Conservation (phyloP, 2,329 filamentous ascomycete genomes). For the Ambrosiella xylebori region DNA sequence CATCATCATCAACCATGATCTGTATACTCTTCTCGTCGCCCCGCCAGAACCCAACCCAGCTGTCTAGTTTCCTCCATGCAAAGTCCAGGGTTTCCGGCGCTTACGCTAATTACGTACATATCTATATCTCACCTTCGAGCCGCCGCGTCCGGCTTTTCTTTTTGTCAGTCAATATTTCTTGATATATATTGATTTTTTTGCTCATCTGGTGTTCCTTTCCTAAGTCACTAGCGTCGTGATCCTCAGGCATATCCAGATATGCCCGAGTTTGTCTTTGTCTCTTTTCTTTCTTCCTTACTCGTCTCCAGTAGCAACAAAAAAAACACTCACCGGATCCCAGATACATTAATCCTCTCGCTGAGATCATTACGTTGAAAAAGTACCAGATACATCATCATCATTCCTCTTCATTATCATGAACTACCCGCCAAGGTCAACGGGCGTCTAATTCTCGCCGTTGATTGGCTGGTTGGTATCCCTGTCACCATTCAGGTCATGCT, state of each 20-base stretch:
- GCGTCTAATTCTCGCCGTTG: not conserved
- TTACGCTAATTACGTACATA: not conserved
- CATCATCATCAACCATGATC: too few species aligned
- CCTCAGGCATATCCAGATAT: too few species aligned
- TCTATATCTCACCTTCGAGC: not conserved
- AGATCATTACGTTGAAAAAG: not conserved
- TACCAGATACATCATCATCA: not conserved
- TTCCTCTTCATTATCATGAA: not conserved
- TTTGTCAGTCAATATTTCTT: too few species aligned
- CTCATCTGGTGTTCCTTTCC: too few species aligned
- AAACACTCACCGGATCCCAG: too few species aligned
- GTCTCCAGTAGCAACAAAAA: too few species aligned
- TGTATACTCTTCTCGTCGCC: too few species aligned
- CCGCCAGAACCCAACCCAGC: not conserved
- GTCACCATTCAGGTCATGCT: not conserved
- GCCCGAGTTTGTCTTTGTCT: too few species aligned
- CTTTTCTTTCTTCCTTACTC: too few species aligned
- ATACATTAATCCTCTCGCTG: not conserved
- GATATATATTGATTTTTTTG: too few species aligned
- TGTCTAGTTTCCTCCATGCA: not conserved
- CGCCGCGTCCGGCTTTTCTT: too few species aligned
- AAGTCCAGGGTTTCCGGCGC: not conserved
- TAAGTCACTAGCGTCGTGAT: too few species aligned
- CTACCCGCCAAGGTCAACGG: not conserved
- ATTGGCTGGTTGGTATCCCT: slow-evolving; percentile 1